A percentile compares a stretch with the other conserved stretches of the same genome.
phyloP scores from a whole-genome alignment of 768 basidiomycete species.

The Hypholoma sublateritium region DNA sequence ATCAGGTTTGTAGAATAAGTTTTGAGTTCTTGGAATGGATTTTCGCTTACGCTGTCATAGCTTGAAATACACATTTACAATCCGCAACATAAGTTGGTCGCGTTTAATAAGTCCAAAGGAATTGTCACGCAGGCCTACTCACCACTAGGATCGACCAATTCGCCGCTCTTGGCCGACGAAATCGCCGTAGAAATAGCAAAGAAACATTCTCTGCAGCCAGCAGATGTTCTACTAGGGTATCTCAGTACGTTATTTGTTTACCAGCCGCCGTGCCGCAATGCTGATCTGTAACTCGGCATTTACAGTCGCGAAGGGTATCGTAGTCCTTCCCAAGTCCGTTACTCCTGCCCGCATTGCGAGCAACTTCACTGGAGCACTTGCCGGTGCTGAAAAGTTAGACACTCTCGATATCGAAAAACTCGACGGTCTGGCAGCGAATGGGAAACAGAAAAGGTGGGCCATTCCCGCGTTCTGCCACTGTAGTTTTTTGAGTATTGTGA shows the following conservation, averaged over 20 bases:
- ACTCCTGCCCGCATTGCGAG: conserved; percentile 64
- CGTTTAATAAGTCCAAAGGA: conserved; percentile 60
- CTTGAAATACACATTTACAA: conserved; percentile 76
- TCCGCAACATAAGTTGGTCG: conserved; percentile 67
- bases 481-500: neutral
- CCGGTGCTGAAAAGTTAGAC: conserved; percentile 45
- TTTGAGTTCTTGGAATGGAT: conserved; percentile 1
- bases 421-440: conserved; percentile 55
- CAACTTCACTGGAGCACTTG: conserved; percentile 53
- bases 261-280: neutral
- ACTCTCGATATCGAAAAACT: conserved; percentile 53
- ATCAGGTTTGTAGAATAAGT: conserved; percentile 53
- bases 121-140: conserved; percentile 82
- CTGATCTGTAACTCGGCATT: neutral
- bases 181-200: conserved; percentile 57
- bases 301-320: conserved; percentile 61
- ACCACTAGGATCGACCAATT: conserved; percentile 70
- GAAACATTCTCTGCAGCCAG: conserved; percentile 50
- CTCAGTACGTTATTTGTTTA: conserved; percentile 42
- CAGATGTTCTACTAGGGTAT: conserved; percentile 64
- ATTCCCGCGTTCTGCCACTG: conserved; percentile 13
- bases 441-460: conserved; percentile 63
- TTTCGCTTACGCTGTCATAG: conserved; percentile 32
- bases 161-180: conserved; percentile 66
- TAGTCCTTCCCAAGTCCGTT: conserved; percentile 78